Evolutionary conservation across 257 asterid genomes (phyloP).

Genomic region (Jaltomata sinuosa): DNA sequence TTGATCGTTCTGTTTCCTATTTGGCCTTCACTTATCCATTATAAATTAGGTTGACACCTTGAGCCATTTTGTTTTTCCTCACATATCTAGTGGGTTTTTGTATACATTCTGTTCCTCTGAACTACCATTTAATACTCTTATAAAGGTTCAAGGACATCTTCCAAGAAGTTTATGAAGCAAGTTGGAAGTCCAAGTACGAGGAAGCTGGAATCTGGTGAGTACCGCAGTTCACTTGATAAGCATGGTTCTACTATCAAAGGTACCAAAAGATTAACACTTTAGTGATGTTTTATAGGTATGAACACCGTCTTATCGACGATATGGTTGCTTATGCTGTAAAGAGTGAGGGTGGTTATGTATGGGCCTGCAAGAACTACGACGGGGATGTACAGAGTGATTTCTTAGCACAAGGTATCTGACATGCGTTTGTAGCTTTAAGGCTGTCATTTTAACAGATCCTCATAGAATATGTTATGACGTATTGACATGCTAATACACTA

Average conservation of each 20-base stretch:
- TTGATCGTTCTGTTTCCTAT: background rate
- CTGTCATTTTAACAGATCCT: background rate
- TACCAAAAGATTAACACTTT: background rate
- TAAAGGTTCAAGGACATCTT: constrained; percentile 95
- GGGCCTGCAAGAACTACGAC: constrained; percentile 99
- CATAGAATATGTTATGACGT: background rate
- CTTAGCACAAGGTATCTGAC: constrained; percentile 76
- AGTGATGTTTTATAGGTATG: constrained; percentile 48
- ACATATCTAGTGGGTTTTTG: background rate
- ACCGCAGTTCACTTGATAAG: background rate
- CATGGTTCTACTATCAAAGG: background rate
- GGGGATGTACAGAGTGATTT: constrained; percentile 99
- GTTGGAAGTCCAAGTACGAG: constrained; percentile 89
- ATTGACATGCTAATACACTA: background rate
- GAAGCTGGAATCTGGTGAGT: constrained; percentile 91
- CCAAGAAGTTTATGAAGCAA: constrained; percentile 88
- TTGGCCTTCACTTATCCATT: background rate
- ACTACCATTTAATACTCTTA: background rate
- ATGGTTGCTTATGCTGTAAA: constrained; percentile 99
- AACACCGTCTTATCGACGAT: constrained; percentile 98
- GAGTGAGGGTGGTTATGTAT: constrained; percentile 97
- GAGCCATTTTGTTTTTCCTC: background rate
- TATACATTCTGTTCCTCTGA: background rate
- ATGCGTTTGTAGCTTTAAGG: background rate
- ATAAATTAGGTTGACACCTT: background rate